Percentiles rank a stretch among this genome's conserved stretches.
These are phyloP conservation scores for Solanum gracilifrons DNA, from an alignment of 257 asterid species.

Conservation along the genomic window DNA sequence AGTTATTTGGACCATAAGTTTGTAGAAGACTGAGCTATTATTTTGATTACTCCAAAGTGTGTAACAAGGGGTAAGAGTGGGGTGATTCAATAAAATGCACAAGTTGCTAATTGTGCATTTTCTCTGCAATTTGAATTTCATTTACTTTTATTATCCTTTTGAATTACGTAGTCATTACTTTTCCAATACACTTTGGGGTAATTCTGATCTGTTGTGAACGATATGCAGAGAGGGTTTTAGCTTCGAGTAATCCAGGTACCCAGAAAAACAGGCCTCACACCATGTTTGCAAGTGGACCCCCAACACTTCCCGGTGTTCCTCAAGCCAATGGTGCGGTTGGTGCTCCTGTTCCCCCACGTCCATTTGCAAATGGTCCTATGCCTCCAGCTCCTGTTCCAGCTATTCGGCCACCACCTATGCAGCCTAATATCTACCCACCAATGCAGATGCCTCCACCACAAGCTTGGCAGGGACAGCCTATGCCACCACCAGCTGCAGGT, in stretches of 20 bases:
- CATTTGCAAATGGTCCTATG: conserved; percentile 52
- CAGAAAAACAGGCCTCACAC: conserved; percentile 88
- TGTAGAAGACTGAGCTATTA: background rate
- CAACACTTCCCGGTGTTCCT: conserved; percentile 32
- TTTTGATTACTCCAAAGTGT: background rate
- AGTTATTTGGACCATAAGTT: background rate
- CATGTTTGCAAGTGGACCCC: conserved; percentile 95
- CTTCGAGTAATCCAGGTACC: conserved; percentile 73
- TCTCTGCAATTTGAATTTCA: background rate
- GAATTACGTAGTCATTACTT: background rate
- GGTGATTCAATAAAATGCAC: background rate
- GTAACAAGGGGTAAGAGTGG: background rate
- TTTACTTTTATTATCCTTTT: background rate
- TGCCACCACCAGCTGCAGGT: conserved; percentile 37
- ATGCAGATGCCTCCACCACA: conserved; percentile 53
- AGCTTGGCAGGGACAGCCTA: conserved; percentile 73
- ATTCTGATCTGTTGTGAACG: background rate
- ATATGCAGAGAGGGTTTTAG: conserved; percentile 76
- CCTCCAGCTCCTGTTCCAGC: conserved; percentile 57
- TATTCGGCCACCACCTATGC: conserved; percentile 54
- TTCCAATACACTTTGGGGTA: background rate
- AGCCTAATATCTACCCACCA: conserved; percentile 32
- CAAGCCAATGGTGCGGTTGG: conserved; percentile 45
- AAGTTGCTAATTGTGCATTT: background rate
- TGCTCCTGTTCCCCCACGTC: conserved; percentile 60